Percentiles rank a stretch among this genome's conserved stretches.
phyloP scores from a whole-genome alignment of 2,329 filamentous ascomycete species.

The Aspergillus versicolor region DNA sequence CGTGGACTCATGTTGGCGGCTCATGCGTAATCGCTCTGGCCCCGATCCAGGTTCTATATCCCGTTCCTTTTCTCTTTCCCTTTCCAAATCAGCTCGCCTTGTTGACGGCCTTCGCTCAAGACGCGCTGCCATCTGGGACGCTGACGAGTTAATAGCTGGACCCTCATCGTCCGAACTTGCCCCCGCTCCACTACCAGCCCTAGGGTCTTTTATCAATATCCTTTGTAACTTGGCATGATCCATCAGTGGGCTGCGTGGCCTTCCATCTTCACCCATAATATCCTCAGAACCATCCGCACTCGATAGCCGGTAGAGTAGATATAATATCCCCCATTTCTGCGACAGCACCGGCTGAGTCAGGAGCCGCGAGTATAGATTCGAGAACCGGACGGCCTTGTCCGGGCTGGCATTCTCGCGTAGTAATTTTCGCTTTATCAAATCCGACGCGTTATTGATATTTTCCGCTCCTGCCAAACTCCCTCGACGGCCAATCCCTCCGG shows the following conservation, averaged over 20 bases:
- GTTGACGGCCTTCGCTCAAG: constrained; percentile 27
- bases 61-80: constrained; percentile 14
- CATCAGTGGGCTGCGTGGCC: constrained; percentile 40
- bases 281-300: constrained; percentile 53
- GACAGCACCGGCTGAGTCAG: constrained; percentile 87
- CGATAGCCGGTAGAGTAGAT: constrained; percentile 80
- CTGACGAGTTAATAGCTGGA: constrained; percentile 42
- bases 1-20: constrained; percentile 20
- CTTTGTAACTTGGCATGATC: constrained; percentile 40
- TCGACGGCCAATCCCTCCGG: constrained; percentile 24
- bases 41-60: constrained; percentile 21
- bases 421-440: constrained; percentile 86
- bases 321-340: constrained; percentile 96
- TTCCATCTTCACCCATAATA: constrained; percentile 23
- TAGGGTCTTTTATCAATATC: constrained; percentile 33
- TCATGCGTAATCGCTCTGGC: constrained; percentile 13
- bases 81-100: constrained; percentile 22
- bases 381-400: constrained; percentile 76
- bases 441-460: constrained; percentile 82
- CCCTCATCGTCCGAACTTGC: constrained; percentile 37
- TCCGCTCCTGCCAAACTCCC: constrained; percentile 35
- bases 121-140: constrained; percentile 34
- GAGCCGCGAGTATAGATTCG: constrained; percentile 85
- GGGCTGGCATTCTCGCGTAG: constrained; percentile 73
- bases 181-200: constrained; percentile 20